Evolutionary conservation across 768 basidiomycete species (phyloP).

Genomic region (Collybiopsis luxurians): DNA sequence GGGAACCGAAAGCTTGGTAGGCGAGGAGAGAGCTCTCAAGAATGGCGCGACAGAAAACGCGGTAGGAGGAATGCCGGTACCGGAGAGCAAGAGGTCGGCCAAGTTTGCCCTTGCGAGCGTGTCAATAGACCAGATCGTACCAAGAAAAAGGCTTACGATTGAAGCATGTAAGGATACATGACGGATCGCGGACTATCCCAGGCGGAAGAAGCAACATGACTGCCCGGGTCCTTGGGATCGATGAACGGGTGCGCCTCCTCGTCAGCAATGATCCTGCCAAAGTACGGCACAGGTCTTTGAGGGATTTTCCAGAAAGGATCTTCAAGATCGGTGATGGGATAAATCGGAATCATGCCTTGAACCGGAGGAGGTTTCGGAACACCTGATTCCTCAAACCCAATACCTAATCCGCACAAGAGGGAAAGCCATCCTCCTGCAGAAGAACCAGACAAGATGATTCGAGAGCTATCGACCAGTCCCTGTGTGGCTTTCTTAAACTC

Average conservation of each 20-base stretch:
- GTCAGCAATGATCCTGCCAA: slow-evolving; percentile 26
- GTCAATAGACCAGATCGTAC: no score
- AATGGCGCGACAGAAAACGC: slow-evolving; percentile 27
- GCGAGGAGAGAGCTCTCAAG: slow-evolving; percentile 18
- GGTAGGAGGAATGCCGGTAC: slow-evolving; percentile 26
- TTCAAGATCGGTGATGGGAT: slow-evolving; percentile 34
- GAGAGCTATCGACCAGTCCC: slow-evolving; percentile 25
- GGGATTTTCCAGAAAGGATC: slow-evolving; percentile 36
- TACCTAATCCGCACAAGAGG: slow-evolving; percentile 31
- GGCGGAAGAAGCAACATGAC: slow-evolving; percentile 22
- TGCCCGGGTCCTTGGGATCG: slow-evolving; percentile 19
- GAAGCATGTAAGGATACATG: slow-evolving; percentile 39
- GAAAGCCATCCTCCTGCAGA: slow-evolving; percentile 39
- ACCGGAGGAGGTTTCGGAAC: slow-evolving; percentile 25
- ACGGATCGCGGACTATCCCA: slow-evolving; percentile 25
- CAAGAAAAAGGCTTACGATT: slow-evolving; percentile 37
- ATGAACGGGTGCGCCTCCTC: slow-evolving; percentile 29
- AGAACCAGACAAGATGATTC: slow-evolving; percentile 33
- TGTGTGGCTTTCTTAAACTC: slow-evolving; percentile 25
- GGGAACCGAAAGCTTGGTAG: slow-evolving; percentile 21
- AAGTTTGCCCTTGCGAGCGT: slow-evolving; percentile 32
- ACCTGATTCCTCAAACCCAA: slow-evolving; percentile 31
- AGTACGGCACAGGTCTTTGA: slow-evolving; percentile 31
- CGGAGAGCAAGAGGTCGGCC: slow-evolving; percentile 26
- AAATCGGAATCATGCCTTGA: slow-evolving; percentile 30